These are phyloP conservation scores for Trichosanthes cucumerina DNA, from an alignment of 306 rosid species.

Conservation along the genomic window DNA sequence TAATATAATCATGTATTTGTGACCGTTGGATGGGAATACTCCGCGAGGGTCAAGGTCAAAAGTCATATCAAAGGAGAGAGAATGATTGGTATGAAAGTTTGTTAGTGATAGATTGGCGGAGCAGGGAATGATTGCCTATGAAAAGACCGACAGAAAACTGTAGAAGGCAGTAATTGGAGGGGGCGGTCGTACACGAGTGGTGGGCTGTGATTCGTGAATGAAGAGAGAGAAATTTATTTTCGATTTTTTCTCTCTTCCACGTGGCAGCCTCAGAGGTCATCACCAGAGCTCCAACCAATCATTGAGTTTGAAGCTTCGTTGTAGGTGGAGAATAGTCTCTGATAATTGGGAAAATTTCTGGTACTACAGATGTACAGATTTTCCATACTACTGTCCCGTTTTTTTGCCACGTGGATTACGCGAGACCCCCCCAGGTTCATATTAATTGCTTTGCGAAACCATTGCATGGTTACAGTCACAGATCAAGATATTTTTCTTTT, in stretches of 20 bases:
- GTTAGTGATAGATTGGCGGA: neutral
- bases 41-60: neutral
- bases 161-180: neutral
- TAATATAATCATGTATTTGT: neutral
- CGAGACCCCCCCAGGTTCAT: neutral
- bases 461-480: neutral
- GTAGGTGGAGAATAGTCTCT: neutral
- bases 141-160: constrained; percentile 7
- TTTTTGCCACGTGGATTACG: neutral
- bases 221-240: neutral
- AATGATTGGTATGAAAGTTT: neutral
- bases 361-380: neutral
- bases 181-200: constrained; percentile 8
- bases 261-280: neutral
- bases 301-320: constrained; percentile 6
- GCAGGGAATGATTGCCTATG: neutral
- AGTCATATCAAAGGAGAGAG: neutral
- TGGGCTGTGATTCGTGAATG: neutral
- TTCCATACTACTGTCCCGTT: neutral
- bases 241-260: neutral
- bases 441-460: neutral
- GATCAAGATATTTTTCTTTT: neutral
- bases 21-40: neutral
- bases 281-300: neutral
- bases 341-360: neutral